These are phyloP conservation scores for Fragaria iinumae DNA, from an alignment of 306 rosid species.

Conservation along the genomic window DNA sequence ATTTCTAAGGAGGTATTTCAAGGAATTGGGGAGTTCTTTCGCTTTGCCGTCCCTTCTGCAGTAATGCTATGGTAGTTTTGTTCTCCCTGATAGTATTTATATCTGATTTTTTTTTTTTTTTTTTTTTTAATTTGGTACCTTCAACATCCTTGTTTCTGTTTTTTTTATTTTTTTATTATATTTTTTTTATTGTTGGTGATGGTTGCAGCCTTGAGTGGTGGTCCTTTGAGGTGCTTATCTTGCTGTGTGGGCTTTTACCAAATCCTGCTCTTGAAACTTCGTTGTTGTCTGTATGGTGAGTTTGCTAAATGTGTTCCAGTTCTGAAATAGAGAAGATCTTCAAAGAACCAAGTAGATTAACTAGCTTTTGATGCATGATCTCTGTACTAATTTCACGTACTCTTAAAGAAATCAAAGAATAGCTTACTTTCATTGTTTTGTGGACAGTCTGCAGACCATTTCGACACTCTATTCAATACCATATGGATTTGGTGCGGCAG, in stretches of 20 bases:
- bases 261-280: conserved; percentile 86
- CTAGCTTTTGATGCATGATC: background rate
- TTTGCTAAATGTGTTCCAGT: background rate
- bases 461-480: conserved; percentile 25
- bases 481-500: conserved; percentile 24
- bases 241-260: conserved; percentile 70
- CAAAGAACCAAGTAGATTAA: background rate
- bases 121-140: too few relatives aligned
- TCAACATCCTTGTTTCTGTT: background rate
- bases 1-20: conserved; percentile 48
- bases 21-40: conserved; percentile 62
- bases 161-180: too few relatives aligned
- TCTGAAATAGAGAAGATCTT: background rate
- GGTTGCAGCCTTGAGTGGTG: conserved; percentile 60
- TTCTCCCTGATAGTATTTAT: background rate
- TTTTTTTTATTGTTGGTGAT: background rate
- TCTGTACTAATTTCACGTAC: background rate
- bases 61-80: conserved; percentile 59
- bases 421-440: background rate
- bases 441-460: conserved; percentile 16
- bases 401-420: background rate
- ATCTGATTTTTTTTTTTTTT: background rate
- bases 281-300: conserved; percentile 70
- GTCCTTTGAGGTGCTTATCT: conserved; percentile 59
- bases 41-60: conserved; percentile 70